These are phyloP conservation scores for Diutina neorugosa DNA, from an alignment of 1,139 yeast genomes.

Conservation along the genomic window DNA sequence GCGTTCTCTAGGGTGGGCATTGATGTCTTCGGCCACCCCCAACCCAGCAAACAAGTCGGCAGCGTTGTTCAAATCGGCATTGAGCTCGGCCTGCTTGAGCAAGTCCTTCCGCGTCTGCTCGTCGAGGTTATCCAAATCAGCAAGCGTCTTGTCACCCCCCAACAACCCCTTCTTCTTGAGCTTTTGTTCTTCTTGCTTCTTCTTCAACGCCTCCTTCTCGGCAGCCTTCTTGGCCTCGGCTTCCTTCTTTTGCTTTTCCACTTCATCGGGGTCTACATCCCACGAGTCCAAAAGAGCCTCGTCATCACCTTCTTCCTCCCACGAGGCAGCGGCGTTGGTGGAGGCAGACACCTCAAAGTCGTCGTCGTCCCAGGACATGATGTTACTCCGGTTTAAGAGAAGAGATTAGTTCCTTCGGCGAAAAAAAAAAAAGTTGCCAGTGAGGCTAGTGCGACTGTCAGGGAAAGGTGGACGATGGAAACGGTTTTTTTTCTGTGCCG, in stretches of 20 bases:
- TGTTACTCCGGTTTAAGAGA: background rate
- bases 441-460: background rate
- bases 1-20: conserved; percentile 57
- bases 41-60: conserved; percentile 82
- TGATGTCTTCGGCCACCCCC: conserved; percentile 50
- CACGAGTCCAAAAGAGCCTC: conserved; percentile 72
- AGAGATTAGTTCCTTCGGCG: background rate
- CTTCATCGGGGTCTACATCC: conserved; percentile 59
- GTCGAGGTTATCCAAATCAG: conserved; percentile 45
- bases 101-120: conserved; percentile 60
- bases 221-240: conserved; percentile 14
- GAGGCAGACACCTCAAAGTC: conserved; percentile 66
- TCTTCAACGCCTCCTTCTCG: conserved; percentile 25
- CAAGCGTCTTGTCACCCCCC: conserved; percentile 16
- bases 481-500: background rate
- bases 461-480: no score
- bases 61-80: conserved; percentile 83
- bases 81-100: conserved; percentile 66
- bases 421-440: background rate
- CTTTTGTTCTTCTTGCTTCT: conserved; percentile 25
- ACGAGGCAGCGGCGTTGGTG: conserved; percentile 35
- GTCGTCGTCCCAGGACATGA: conserved; percentile 71
- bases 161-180: conserved; percentile 20
- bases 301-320: conserved; percentile 80
- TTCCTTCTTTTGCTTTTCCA: conserved; percentile 35